phyloP scores from a whole-genome alignment of 176 grass and related monocot genomes.

The Calamus simplicifolius region DNA sequence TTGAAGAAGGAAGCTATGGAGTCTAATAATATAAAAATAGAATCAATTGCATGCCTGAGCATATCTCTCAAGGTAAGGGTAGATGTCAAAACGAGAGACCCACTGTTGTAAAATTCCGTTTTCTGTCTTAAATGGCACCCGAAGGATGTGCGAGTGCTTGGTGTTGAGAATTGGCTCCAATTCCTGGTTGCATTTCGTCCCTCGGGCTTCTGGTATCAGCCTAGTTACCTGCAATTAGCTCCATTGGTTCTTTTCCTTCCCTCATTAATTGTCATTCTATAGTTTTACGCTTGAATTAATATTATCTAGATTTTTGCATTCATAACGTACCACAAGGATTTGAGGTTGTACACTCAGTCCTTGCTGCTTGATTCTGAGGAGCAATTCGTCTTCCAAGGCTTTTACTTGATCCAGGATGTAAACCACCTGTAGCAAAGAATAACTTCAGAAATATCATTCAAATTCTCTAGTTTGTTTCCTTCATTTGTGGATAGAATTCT shows the following conservation, averaged over 20 bases:
- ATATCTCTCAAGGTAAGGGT: constrained; percentile 97
- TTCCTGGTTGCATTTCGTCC: constrained; percentile 88
- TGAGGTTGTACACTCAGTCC: constrained; percentile 67
- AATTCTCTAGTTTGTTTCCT: no score
- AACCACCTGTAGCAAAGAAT: constrained; percentile 38
- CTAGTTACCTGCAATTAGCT: constrained; percentile 60
- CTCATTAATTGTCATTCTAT: no score
- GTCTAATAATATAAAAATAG: neutral
- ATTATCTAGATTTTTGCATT: no score
- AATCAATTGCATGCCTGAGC: constrained; percentile 46
- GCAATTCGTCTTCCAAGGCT: constrained; percentile 83
- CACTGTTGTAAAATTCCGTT: constrained; percentile 56
- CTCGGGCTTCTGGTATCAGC: constrained; percentile 88
- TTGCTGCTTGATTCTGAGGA: constrained; percentile 81
- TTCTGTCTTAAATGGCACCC: constrained; percentile 73
- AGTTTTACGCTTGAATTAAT: no score
- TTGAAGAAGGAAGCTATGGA: no score
- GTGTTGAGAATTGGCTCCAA: constrained; percentile 72
- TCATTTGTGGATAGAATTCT: neutral
- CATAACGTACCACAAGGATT: constrained; percentile 75
- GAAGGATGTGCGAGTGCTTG: constrained; percentile 71
- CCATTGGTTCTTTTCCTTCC: neutral
- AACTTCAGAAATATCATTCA: no score
- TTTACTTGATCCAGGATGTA: constrained; percentile 98
- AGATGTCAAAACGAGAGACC: constrained; percentile 92